Evolutionary conservation across 83 land plant genomes (phyloP).

Genomic region (Diphasiastrum complanatum): DNA sequence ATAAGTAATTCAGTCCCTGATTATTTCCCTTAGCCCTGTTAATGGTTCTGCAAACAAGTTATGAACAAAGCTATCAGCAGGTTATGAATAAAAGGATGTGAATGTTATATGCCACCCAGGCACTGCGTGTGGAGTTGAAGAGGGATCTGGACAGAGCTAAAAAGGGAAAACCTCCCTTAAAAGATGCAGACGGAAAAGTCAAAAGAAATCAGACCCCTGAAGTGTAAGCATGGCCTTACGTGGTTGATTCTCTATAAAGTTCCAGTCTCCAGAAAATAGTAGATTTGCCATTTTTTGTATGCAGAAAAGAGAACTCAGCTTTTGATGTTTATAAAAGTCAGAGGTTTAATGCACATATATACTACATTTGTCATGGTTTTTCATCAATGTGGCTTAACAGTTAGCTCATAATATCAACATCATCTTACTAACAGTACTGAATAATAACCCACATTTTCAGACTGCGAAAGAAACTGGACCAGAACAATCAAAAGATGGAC

Average conservation of each 20-base stretch:
- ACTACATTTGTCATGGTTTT: background rate
- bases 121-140: constrained; percentile 47
- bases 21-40: too few species aligned
- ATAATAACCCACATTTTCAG: constrained; percentile 30
- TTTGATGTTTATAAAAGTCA: too few species aligned
- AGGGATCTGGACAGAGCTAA: constrained; percentile 69
- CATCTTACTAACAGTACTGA: background rate
- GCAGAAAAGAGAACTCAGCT: too few species aligned
- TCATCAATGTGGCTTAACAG: background rate
- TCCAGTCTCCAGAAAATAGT: too few species aligned
- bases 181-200: constrained; percentile 67
- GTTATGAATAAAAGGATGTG: too few species aligned
- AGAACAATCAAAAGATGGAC: constrained; percentile 64
- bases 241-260: background rate
- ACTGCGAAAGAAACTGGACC: constrained; percentile 64
- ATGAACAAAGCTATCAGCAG: too few species aligned
- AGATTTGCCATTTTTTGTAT: too few species aligned
- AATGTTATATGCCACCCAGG: too few species aligned
- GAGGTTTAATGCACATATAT: background rate
- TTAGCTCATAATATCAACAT: background rate
- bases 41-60: too few species aligned
- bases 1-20: too few species aligned
- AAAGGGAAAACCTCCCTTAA: constrained; percentile 86
- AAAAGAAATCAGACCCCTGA: constrained; percentile 68
- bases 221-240: constrained; percentile 35